Evolutionary conservation across 805 yeast species (phyloP).

Genomic region (Ogataea chonburiensis): DNA sequence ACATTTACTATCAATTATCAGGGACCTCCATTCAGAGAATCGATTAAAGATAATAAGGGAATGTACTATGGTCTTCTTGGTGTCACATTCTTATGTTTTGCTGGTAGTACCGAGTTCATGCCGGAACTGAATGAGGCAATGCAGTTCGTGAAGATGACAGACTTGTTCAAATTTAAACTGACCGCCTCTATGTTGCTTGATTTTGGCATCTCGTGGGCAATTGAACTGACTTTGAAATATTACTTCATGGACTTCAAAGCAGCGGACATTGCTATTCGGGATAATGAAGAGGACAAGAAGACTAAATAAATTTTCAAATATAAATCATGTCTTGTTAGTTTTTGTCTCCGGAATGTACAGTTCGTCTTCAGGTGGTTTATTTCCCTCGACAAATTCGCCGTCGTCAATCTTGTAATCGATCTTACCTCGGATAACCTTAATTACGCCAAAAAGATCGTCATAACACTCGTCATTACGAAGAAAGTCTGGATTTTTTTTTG

Average conservation of each 20-base stretch:
- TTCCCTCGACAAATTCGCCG: constrained; percentile 23
- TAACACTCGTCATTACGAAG: constrained; percentile 26
- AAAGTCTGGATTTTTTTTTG: constrained; percentile 23
- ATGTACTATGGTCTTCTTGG: constrained; percentile 95
- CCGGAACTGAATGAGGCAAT: constrained; percentile 93
- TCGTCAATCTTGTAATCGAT: constrained; percentile 25
- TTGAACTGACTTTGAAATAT: constrained; percentile 78
- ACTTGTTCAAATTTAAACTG: constrained; percentile 70
- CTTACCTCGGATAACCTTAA: constrained; percentile 26
- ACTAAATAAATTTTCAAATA: constrained; percentile 6
- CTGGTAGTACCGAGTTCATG: constrained; percentile 90
- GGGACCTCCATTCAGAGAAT: constrained; percentile 95
- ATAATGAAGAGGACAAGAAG: constrained; percentile 20
- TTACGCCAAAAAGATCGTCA: constrained; percentile 26
- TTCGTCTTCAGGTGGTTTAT: constrained; percentile 7
- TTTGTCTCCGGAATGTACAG: constrained; percentile 3
- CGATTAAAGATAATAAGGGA: constrained; percentile 86
- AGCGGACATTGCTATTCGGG: constrained; percentile 75
- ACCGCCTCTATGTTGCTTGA: constrained; percentile 73
- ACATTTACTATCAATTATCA: constrained; percentile 97
- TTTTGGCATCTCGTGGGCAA: constrained; percentile 69
- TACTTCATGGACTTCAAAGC: constrained; percentile 90
- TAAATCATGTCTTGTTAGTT: constrained; percentile 4
- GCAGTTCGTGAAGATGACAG: constrained; percentile 85
- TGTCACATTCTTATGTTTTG: constrained; percentile 81